Conservation (phyloP, 2,329 filamentous ascomycete genomes). For the Teratosphaeria pseudoeucalypti region DNA sequence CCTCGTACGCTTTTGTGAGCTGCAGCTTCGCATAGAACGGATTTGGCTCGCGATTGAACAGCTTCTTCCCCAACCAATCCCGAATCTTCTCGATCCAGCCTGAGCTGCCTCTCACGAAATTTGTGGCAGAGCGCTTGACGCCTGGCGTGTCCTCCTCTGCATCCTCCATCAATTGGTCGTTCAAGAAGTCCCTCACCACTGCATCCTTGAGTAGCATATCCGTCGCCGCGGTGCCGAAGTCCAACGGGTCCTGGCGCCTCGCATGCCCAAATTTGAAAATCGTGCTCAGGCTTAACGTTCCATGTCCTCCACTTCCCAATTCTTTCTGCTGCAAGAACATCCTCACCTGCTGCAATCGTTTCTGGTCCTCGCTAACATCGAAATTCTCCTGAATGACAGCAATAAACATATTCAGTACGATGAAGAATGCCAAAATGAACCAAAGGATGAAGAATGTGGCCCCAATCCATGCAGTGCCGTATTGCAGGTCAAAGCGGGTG, state of each 20-base stretch:
- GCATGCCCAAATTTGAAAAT: slow-evolving; percentile 54
- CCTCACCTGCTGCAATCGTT: slow-evolving; percentile 90
- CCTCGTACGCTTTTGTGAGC: slow-evolving; percentile 59
- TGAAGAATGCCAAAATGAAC: slow-evolving; percentile 93
- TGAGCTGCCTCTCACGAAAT: slow-evolving; percentile 4
- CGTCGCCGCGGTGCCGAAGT: slow-evolving; percentile 82
- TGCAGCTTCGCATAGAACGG: slow-evolving; percentile 86
- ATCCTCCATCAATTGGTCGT: slow-evolving; percentile 48
- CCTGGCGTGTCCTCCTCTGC: slow-evolving; percentile 1
- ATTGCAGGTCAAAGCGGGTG: slow-evolving; percentile 55
- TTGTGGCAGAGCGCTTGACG: slow-evolving; percentile 3
- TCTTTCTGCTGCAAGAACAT: slow-evolving; percentile 90
- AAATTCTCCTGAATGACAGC: slow-evolving; percentile 99
- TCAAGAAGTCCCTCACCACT: slow-evolving; percentile 87
- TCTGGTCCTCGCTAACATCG: slow-evolving; percentile 96
- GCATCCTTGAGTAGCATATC: slow-evolving; percentile 96
- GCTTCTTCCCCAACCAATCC: slow-evolving; percentile 7
- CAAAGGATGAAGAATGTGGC: slow-evolving; percentile 85
- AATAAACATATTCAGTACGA: slow-evolving; percentile 99
- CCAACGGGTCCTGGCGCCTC: slow-evolving; percentile 67
- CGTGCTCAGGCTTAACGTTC: slow-evolving; percentile 61
- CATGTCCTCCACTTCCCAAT: slow-evolving; percentile 54
- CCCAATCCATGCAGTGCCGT: slow-evolving; percentile 80
- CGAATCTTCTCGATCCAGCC: slow-evolving; percentile 6
- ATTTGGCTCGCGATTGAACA: slow-evolving; percentile 59